Evolutionary conservation across 192 early-diverging fungal genomes (phyloP).

Genomic region (Podila verticillata): DNA sequence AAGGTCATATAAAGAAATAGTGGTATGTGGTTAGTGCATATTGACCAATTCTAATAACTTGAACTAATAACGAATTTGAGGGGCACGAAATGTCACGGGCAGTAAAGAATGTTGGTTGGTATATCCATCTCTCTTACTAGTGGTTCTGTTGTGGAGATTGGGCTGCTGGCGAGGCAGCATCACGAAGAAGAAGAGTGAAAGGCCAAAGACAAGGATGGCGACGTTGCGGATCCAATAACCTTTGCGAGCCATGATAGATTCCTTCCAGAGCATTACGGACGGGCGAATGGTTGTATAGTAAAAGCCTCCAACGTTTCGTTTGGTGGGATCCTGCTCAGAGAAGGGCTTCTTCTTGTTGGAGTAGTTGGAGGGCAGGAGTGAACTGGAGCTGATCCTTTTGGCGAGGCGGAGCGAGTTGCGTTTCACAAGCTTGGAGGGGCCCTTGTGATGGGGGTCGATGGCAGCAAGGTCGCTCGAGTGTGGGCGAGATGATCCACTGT

Average conservation of each 20-base stretch:
- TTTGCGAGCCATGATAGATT: slow-evolving; percentile 48
- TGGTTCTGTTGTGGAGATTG: slow-evolving; percentile 24
- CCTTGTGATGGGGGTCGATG: background rate
- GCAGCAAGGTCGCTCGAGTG: background rate
- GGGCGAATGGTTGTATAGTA: slow-evolving; percentile 3
- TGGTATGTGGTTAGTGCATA: too few relatives aligned
- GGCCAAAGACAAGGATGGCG: slow-evolving; percentile 40
- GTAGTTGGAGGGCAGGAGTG: slow-evolving; percentile 33
- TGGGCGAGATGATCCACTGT: background rate
- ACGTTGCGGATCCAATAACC: slow-evolving; percentile 50
- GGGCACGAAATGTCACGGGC: too few relatives aligned
- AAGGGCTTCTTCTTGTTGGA: slow-evolving; percentile 15
- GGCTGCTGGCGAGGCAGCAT: slow-evolving; percentile 42
- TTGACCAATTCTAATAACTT: background rate
- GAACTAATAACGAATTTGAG: too few relatives aligned
- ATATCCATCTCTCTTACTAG: slow-evolving; percentile 9
- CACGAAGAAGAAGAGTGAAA: slow-evolving; percentile 44
- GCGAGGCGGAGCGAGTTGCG: slow-evolving; percentile 27
- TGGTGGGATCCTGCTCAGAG: background rate
- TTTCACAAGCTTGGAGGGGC: slow-evolving; percentile 13
- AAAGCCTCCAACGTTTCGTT: slow-evolving; percentile 3
- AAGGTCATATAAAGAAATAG: too few relatives aligned
- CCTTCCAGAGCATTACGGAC: slow-evolving; percentile 34
- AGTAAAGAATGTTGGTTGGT: background rate
- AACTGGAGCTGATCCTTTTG: slow-evolving; percentile 31